A percentile compares a stretch with the other conserved stretches of the same genome.
Evolutionary conservation across 2,329 filamentous ascomycete genomes (phyloP).

Genomic region (Samsoniella hepiali): DNA sequence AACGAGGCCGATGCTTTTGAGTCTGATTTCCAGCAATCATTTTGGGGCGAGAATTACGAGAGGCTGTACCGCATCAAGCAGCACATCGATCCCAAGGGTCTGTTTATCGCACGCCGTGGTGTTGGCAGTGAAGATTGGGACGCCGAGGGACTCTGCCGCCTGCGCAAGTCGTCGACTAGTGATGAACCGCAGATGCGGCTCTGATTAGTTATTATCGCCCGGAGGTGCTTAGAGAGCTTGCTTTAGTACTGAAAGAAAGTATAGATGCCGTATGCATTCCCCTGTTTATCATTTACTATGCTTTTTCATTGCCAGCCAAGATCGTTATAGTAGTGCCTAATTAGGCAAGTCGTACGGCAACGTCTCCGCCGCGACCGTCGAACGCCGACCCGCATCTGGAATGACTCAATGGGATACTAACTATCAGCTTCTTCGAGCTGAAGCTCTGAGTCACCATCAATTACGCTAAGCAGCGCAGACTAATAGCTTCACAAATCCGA

Average conservation of each 20-base stretch:
- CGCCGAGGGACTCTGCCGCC: conserved; percentile 14
- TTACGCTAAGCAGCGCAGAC: no score
- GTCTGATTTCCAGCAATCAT: conserved; percentile 35
- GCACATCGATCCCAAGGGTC: conserved; percentile 32
- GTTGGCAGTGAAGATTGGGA: conserved; percentile 39
- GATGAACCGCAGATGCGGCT: neutral
- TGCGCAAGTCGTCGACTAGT: neutral
- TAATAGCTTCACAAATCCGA: neutral
- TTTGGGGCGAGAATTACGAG: conserved; percentile 36
- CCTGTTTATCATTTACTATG: no score
- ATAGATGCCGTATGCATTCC: neutral
- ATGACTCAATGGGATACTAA: neutral
- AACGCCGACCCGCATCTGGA: neutral
- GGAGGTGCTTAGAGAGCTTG: neutral
- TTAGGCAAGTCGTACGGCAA: neutral
- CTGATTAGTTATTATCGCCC: neutral
- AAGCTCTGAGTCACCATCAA: neutral
- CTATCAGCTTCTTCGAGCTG: neutral
- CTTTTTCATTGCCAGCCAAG: neutral
- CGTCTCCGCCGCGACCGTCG: conserved; percentile 1
- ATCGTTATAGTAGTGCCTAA: neutral
- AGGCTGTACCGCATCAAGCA: conserved; percentile 35
- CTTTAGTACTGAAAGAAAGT: neutral
- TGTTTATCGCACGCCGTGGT: conserved; percentile 36
- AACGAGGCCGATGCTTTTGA: conserved; percentile 37